These are phyloP conservation scores for Chaetomidium leptoderma DNA, from an alignment of 495 filamentous ascomycete species.

Conservation along the genomic window DNA sequence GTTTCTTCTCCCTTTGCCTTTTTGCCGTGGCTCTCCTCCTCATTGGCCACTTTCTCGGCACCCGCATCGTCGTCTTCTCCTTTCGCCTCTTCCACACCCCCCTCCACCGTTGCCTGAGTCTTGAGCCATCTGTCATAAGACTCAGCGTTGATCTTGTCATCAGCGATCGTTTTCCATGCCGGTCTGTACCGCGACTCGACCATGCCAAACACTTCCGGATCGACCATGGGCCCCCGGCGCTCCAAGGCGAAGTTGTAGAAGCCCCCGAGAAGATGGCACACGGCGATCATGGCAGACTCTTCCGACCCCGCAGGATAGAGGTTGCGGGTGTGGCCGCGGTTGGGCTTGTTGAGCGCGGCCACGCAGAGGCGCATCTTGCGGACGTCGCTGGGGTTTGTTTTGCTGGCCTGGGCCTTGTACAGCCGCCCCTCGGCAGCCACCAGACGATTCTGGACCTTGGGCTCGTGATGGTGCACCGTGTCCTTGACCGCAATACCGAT, in stretches of 20 bases:
- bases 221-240: background rate
- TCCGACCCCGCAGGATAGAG: background rate
- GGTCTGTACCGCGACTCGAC: background rate
- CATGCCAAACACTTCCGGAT: background rate
- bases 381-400: background rate
- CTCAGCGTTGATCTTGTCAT: background rate
- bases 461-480: background rate
- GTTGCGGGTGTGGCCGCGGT: background rate
- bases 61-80: background rate
- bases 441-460: background rate
- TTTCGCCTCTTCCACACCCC: background rate
- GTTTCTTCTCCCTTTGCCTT: background rate
- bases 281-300: background rate
- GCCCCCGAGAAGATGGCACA: background rate
- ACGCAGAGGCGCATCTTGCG: background rate
- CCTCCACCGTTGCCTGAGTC: background rate
- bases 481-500: slow-evolving; percentile 3
- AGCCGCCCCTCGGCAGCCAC: background rate
- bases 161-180: background rate
- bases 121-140: background rate
- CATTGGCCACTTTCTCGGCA: background rate
- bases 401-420: background rate
- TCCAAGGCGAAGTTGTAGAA: background rate
- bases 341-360: background rate
- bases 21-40: background rate